Percentiles rank a stretch among this genome's conserved stretches.
Evolutionary conservation across 495 filamentous ascomycete genomes (phyloP).

Genomic region (Ascodesmis nigricans): DNA sequence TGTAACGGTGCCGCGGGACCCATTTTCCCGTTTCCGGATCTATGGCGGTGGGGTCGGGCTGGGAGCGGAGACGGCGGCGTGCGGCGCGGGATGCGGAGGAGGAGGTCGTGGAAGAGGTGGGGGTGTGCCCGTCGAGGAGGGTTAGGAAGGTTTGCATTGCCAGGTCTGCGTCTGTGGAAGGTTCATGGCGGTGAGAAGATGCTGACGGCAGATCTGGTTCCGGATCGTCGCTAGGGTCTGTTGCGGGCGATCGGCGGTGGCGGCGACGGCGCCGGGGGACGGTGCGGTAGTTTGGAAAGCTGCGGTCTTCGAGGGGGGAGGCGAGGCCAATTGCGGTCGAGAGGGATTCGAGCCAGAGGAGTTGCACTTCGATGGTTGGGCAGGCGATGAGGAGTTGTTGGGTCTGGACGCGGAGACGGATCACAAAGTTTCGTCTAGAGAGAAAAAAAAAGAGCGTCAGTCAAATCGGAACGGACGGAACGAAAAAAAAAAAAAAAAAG

Average conservation of each 20-base stretch:
- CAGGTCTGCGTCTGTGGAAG: neutral
- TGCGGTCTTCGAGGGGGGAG: conserved; percentile 31
- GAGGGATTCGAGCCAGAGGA: conserved; percentile 33
- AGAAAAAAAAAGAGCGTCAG: too few species aligned
- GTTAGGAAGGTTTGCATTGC: neutral
- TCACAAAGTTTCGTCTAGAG: conserved; percentile 31
- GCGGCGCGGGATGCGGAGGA: conserved; percentile 7
- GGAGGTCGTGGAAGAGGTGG: conserved; percentile 6
- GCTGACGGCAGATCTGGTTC: neutral
- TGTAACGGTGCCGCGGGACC: conserved; percentile 27
- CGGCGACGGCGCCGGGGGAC: conserved; percentile 27
- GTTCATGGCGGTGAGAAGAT: neutral
- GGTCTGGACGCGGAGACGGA: conserved; percentile 38
- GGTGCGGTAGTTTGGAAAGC: conserved; percentile 33
- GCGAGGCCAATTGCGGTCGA: conserved; percentile 33
- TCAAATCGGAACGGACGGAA: too few species aligned
- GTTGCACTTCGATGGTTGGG: conserved; percentile 29
- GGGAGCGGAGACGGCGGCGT: conserved; percentile 16
- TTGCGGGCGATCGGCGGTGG: conserved; percentile 14
- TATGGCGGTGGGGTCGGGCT: conserved; percentile 15
- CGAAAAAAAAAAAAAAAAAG: too few species aligned
- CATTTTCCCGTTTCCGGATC: conserved; percentile 27
- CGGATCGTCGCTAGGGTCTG: neutral
- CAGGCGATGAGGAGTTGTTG: conserved; percentile 42
- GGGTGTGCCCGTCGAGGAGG: conserved; percentile 4